These are phyloP conservation scores for Lactifluus hygrophoroides DNA, from an alignment of 768 basidiomycete genomes.

Conservation along the genomic window DNA sequence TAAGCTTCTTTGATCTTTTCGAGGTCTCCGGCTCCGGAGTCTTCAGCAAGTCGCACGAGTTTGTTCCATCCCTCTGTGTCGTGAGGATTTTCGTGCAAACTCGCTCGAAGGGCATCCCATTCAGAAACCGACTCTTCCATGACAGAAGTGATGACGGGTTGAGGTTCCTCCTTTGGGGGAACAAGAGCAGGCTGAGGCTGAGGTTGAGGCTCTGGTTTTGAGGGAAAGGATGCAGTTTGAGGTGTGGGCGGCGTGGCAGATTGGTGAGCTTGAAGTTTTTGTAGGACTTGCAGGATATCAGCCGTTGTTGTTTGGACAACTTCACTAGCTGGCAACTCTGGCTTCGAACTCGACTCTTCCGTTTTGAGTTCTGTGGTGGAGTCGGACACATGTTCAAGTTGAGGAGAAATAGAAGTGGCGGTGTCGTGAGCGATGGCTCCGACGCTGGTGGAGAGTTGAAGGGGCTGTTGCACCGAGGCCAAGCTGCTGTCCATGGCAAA, in stretches of 20 bases:
- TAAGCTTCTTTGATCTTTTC: conserved; percentile 75
- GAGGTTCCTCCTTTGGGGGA: conserved; percentile 12
- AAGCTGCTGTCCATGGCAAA: conserved; percentile 15
- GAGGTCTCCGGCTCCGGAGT: conserved; percentile 66
- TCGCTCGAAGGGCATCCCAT: conserved; percentile 54
- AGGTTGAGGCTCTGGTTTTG: conserved; percentile 1
- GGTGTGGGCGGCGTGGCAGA: conserved; percentile 9
- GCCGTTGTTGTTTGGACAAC: conserved; percentile 13
- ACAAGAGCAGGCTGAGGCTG: conserved; percentile 4
- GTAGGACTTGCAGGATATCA: conserved; percentile 16
- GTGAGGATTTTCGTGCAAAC: conserved; percentile 58
- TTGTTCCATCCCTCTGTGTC: conserved; percentile 75
- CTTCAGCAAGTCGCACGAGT: conserved; percentile 69
- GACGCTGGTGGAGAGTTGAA: conserved; percentile 8
- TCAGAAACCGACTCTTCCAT: conserved; percentile 41
- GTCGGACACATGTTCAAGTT: conserved; percentile 18
- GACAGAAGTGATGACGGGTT: conserved; percentile 17
- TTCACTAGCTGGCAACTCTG: conserved; percentile 12
- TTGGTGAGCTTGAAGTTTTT: conserved; percentile 18
- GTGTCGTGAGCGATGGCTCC: conserved; percentile 4
- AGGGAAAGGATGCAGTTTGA: conserved; percentile 5
- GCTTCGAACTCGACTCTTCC: conserved; percentile 10
- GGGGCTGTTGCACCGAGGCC: conserved; percentile 9
- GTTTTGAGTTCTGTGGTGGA: not conserved
- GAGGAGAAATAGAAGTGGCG: conserved; percentile 2